Percentiles rank a stretch among this genome's conserved stretches.
These are phyloP conservation scores for Neurospora sp. DNA, from an alignment of 495 filamentous ascomycete genomes.

Conservation along the genomic window DNA sequence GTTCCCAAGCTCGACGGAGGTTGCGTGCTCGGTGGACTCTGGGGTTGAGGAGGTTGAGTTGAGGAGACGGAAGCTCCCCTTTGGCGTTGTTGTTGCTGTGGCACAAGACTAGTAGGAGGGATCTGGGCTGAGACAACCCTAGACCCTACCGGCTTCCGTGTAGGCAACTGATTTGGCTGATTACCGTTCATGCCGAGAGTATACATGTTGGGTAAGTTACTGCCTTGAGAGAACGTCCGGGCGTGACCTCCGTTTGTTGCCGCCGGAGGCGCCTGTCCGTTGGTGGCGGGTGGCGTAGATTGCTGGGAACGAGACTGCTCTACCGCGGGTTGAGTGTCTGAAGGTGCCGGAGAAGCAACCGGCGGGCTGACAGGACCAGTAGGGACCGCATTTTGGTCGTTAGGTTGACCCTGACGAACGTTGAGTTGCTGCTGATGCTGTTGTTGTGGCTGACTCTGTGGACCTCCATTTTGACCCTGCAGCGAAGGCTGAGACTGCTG, in stretches of 20 bases:
- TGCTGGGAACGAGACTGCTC: slow-evolving; percentile 11
- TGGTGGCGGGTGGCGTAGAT: slow-evolving; percentile 12
- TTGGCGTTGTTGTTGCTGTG: slow-evolving; percentile 2
- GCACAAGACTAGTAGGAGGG: background rate
- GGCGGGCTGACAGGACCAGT: background rate
- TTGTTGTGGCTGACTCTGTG: background rate
- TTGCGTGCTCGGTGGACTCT: background rate
- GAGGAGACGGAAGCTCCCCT: background rate
- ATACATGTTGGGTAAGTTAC: background rate
- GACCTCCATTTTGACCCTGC: slow-evolving; percentile 2
- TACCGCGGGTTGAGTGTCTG: slow-evolving; percentile 3
- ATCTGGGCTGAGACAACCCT: background rate
- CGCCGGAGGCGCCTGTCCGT: background rate
- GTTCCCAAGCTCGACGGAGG: background rate
- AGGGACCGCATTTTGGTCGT: background rate
- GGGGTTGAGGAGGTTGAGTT: background rate
- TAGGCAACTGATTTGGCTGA: background rate
- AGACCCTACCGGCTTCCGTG: slow-evolving; percentile 4
- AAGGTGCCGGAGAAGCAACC: slow-evolving; percentile 4
- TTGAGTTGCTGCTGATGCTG: slow-evolving; percentile 3
- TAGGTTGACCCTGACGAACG: background rate
- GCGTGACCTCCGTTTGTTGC: background rate
- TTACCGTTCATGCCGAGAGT: background rate
- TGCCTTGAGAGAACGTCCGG: background rate
- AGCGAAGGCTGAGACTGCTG: slow-evolving; percentile 8